Percentiles rank a stretch among this genome's conserved stretches.
phyloP scores from a whole-genome alignment of 805 yeast genomes.

The Lipomyces yamanashiensis region DNA sequence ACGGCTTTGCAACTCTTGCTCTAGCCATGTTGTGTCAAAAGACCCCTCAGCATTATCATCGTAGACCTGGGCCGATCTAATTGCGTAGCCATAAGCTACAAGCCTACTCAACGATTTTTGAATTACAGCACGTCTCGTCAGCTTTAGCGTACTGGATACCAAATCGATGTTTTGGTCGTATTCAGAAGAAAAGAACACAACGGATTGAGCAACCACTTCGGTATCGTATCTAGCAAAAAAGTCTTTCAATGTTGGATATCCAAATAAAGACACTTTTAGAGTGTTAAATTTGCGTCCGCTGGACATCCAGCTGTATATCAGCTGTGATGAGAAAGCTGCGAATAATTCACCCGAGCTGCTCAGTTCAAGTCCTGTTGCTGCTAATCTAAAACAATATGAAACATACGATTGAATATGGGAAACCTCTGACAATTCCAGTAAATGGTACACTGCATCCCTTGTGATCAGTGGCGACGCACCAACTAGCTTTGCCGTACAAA shows the following conservation, averaged over 20 bases:
- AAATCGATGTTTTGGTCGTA: background rate
- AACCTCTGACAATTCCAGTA: background rate
- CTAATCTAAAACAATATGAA: background rate
- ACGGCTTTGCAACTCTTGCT: background rate
- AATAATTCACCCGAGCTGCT: constrained; percentile 19
- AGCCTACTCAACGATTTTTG: constrained; percentile 1
- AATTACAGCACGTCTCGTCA: background rate
- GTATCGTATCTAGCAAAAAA: constrained; percentile 13
- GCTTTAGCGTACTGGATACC: background rate
- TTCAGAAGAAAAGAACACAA: background rate
- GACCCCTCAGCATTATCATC: too few species aligned
- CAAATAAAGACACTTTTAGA: constrained; percentile 26
- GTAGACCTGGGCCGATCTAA: background rate
- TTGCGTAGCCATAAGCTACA: constrained; percentile 11
- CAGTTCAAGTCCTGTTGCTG: background rate
- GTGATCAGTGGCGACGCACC: constrained; percentile 4
- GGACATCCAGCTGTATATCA: constrained; percentile 22
- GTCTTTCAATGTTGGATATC: constrained; percentile 24
- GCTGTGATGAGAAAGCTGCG: constrained; percentile 14
- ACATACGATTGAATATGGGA: background rate
- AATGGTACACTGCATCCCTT: constrained; percentile 15
- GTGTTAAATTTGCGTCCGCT: background rate
- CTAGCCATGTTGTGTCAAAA: background rate
- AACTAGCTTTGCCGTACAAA: constrained; percentile 9
- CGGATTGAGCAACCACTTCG: constrained; percentile 18